Base-by-base conservation (phyloP, 345 rosid species). In the Cochlearia excelsa region DNA sequence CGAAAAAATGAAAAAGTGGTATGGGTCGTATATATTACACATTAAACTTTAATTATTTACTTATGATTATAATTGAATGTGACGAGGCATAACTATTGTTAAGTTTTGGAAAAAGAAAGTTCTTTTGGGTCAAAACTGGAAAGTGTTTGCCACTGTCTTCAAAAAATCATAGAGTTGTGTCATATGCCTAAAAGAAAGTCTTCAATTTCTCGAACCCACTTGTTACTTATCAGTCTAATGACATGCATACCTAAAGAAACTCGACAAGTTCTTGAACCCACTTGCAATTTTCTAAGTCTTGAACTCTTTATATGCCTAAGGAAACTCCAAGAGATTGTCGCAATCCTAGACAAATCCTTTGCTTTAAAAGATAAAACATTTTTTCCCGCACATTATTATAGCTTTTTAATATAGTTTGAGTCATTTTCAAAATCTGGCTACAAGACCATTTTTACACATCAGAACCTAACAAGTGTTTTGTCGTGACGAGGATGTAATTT, bases 401-500 rank as follows among this genome's bases (percentile, higher is more conserved):
- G 56, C 35, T 60, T 40, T 46, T 39, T 26, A 4, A n/a, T 46
- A 37, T 26, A 10, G 33, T 34, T 47, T 3, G 39, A 43, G 74
- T 63, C 74, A 30, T 43, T 57, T 48, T 63, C 61, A 57, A 46
- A 58, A 63, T 6, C 3, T 38, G 43, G 63, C 69, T 70, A 50
- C 63, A 44, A 44, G 69, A 70, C 55, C 55, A 70, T 37, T 63
- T 61, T 70, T 70, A 63, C 69, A 70, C 74, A 63, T 70, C 74
- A 63, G 69, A 63, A 70, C 74, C 65, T 63, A 70, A 70, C 30
- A 70, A 43, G 46, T 48, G 9, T 51, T 70, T 63, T 70, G 74
- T 70, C 74, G 60, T 26, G 26, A 55, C 56, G 69, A 50, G 48
- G 44, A 30, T 54, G 56, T 70, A 57, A 35, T 41, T 56, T 56